Evolutionary conservation across 2,329 filamentous ascomycete genomes (phyloP), one percentile per base, ranked within the genome.

Genomic region (Colletotrichum paranaense): DNA sequence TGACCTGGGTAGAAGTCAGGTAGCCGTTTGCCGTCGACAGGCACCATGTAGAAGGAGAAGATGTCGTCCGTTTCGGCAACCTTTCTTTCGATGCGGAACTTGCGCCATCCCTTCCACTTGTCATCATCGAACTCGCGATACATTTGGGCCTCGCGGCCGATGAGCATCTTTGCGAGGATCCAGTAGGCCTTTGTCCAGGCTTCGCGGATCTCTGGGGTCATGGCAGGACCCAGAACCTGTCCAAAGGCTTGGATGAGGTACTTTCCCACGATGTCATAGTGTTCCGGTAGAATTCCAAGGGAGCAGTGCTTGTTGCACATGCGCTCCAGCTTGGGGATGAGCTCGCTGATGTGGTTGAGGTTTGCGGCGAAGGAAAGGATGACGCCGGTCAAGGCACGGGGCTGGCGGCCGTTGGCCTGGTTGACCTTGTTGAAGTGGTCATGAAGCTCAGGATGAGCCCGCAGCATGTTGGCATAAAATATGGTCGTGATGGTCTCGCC

Each of bases 101-200:
- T 86, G 30, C 91, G 88, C 91, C 92, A 95, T 62, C 88, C 86
- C 19, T 85, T 86, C 93, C 93, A 95, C 35, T 63, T 66, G 57
- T 68, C 73, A 46, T 84, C 83, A n/a, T 87, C 84, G 63, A 90
- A 89, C 38, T 88, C 84, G 46, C 86, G 82, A 82, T 94, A 94
- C 59, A 95, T 82, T 72, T 90, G 85, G 5, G 84, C 84, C 80
- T 95, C 93, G 63, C 90, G 88, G 24, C 85, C 87, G 76, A 93
- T 94, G 84, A 95, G 89, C 84, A 95, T 89, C 80, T 92, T 88
- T 30, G 93, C 93, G 28, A 95, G 88, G 77, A 94, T 87, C 88
- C 89, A 91, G 83, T 95, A 95, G 1, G 93, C 93, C 64, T 90
- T 89, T 6, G 83, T 87, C 93, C 93, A 95, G 9, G 93, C 93